Percentiles rank a stretch among this genome's conserved stretches.
Evolutionary conservation across 2,329 filamentous ascomycete genomes (phyloP).

Genomic region (Bimuria novae-zelandiae): DNA sequence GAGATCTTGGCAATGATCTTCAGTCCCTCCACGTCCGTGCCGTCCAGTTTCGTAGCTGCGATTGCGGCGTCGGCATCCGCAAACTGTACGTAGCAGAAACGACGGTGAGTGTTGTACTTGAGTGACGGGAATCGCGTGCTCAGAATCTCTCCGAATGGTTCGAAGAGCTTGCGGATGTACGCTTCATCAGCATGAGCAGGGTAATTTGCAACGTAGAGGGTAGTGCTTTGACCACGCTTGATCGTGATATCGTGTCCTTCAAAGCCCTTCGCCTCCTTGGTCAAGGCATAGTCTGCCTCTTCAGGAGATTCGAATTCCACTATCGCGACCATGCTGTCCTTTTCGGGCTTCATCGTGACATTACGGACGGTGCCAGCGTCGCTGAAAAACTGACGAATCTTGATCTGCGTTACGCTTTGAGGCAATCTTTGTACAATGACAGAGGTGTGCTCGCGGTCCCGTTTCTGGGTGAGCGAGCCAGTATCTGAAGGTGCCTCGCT

Average conservation of each 20-base stretch:
- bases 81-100: slow-evolving; percentile 97
- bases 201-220: slow-evolving; percentile 90
- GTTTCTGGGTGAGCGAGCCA: slow-evolving; percentile 57
- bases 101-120: slow-evolving; percentile 83
- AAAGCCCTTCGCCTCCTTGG: slow-evolving; percentile 80
- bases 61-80: slow-evolving; percentile 53
- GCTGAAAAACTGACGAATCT: slow-evolving; percentile 86
- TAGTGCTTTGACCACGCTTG: slow-evolving; percentile 74
- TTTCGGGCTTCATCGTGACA: slow-evolving; percentile 69
- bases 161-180: slow-evolving; percentile 70
- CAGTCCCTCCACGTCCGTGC: slow-evolving; percentile 68
- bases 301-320: slow-evolving; percentile 84
- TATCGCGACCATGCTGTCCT: slow-evolving; percentile 68
- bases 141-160: slow-evolving; percentile 75
- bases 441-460: slow-evolving; percentile 89
- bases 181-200: slow-evolving; percentile 74
- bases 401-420: slow-evolving; percentile 67
- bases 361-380: slow-evolving; percentile 85
- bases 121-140: slow-evolving; percentile 89
- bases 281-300: slow-evolving; percentile 79
- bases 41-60: slow-evolving; percentile 72
- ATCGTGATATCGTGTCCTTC: slow-evolving; percentile 75
- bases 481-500: slow-evolving; percentile 44
- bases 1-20: slow-evolving; percentile 81
- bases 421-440: slow-evolving; percentile 82